Percentiles rank a stretch among this genome's conserved stretches.
Conservation (phyloP, 1,284 basidiomycete species). For the Puccinia coronata region DNA sequence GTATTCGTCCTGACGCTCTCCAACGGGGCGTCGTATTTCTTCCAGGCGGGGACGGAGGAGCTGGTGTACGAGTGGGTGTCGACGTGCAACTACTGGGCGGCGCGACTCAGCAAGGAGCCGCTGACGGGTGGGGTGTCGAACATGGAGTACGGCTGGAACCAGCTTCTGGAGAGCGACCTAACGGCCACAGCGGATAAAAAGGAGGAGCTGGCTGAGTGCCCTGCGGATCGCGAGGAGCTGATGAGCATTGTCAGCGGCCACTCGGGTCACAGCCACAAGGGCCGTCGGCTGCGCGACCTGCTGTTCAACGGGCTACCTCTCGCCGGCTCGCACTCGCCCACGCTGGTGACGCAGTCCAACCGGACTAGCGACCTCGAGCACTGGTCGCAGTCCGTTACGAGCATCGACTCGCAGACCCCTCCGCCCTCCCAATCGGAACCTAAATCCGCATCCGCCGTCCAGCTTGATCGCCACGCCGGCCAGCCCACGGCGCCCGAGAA, state of each 20-base stretch:
- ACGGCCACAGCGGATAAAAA: conserved; percentile 65
- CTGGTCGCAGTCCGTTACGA: background rate
- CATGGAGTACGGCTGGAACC: conserved; percentile 98
- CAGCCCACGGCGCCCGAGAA: conserved; percentile 67
- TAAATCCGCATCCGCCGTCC: background rate
- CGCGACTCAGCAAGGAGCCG: conserved; percentile 86
- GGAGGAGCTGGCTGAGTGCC: conserved; percentile 55
- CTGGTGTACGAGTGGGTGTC: conserved; percentile 96
- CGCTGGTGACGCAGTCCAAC: background rate
- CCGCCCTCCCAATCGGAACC: background rate
- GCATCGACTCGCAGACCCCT: background rate
- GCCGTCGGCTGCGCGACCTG: conserved; percentile 19
- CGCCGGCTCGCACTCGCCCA: background rate
- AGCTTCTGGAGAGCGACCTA: conserved; percentile 66
- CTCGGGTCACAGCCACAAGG: conserved; percentile 24
- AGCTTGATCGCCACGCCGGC: background rate
- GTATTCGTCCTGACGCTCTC: conserved; percentile 93
- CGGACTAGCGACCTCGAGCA: conserved; percentile 1
- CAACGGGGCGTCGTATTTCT: conserved; percentile 86
- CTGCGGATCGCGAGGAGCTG: conserved; percentile 59
- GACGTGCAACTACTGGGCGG: conserved; percentile 99
- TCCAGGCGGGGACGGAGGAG: conserved; percentile 96
- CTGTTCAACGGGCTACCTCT: conserved; percentile 23
- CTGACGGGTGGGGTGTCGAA: conserved; percentile 92
- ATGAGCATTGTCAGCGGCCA: conserved; percentile 62